phyloP scores from a whole-genome alignment of 2,329 filamentous ascomycete genomes.

The Alternaria burnsii region DNA sequence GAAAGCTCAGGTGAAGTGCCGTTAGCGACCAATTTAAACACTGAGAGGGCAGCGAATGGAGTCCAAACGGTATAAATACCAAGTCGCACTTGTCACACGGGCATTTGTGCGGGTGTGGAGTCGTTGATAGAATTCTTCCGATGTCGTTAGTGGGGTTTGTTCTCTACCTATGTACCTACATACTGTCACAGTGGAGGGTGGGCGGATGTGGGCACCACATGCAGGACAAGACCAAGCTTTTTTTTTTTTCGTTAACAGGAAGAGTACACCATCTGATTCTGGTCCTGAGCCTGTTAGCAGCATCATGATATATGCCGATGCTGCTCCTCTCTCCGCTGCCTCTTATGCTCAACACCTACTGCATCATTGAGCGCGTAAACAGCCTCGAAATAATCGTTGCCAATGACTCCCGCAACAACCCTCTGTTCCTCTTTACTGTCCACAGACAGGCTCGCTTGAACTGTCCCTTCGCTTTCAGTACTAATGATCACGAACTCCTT shows the following conservation, averaged over 20 bases:
- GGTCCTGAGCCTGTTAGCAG: too few relatives aligned
- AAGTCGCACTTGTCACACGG: neutral
- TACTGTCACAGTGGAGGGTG: too few relatives aligned
- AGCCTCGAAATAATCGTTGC: neutral
- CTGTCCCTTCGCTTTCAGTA: neutral
- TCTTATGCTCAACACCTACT: neutral
- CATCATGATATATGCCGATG: too few relatives aligned
- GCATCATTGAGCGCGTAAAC: neutral
- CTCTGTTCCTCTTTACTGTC: neutral
- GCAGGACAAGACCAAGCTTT: too few relatives aligned
- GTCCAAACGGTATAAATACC: neutral
- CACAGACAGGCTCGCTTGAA: neutral
- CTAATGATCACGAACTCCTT: neutral
- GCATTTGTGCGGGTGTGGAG: neutral
- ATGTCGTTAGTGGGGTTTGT: neutral
- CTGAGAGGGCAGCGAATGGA: neutral
- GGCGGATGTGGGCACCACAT: too few relatives aligned
- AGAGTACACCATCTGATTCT: too few relatives aligned
- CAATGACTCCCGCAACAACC: neutral
- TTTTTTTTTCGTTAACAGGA: too few relatives aligned
- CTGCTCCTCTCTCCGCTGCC: too few relatives aligned
- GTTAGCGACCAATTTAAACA: constrained; percentile 26
- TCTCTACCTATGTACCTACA: too few relatives aligned
- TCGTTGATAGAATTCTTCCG: neutral
- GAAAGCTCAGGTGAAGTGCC: constrained; percentile 22